phyloP scores from a whole-genome alignment of 306 rosid species.

The Citrullus colocynthis region DNA sequence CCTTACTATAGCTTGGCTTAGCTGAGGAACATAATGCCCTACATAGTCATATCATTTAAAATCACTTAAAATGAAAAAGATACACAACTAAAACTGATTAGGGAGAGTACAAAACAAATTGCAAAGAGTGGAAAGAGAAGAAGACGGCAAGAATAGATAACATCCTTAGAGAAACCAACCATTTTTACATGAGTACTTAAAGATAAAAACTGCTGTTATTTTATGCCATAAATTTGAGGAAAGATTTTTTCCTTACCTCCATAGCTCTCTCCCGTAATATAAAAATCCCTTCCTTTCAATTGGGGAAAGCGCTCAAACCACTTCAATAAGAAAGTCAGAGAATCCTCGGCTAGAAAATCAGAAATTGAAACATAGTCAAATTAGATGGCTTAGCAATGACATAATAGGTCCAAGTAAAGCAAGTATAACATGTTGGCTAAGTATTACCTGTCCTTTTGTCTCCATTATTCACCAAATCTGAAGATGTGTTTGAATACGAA shows the following conservation, averaged over 20 bases:
- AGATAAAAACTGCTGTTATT: background rate
- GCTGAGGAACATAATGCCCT: constrained; percentile 98
- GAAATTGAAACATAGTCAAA: constrained; percentile 4
- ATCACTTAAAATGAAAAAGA: background rate
- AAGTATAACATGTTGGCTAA: background rate
- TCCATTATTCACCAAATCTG: constrained; percentile 53
- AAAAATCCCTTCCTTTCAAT: constrained; percentile 52
- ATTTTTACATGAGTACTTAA: background rate
- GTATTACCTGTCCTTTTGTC: constrained; percentile 62
- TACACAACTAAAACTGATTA: background rate
- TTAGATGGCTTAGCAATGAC: background rate
- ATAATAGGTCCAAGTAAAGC: constrained; percentile 8
- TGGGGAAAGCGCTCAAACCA: constrained; percentile 87
- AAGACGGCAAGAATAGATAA: background rate
- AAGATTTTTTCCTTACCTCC: constrained; percentile 38
- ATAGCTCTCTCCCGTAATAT: constrained; percentile 78
- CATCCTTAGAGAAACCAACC: background rate
- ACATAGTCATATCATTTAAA: background rate
- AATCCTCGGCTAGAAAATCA: constrained; percentile 49
- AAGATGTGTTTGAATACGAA: constrained; percentile 71
- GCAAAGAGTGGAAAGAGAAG: background rate
- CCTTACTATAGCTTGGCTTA: constrained; percentile 66
- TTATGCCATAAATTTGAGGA: background rate
- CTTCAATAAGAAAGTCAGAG: constrained; percentile 46
- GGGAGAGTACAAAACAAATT: background rate